phyloP scores from a whole-genome alignment of 805 yeast species.

The Martiniozyma abietophila region DNA sequence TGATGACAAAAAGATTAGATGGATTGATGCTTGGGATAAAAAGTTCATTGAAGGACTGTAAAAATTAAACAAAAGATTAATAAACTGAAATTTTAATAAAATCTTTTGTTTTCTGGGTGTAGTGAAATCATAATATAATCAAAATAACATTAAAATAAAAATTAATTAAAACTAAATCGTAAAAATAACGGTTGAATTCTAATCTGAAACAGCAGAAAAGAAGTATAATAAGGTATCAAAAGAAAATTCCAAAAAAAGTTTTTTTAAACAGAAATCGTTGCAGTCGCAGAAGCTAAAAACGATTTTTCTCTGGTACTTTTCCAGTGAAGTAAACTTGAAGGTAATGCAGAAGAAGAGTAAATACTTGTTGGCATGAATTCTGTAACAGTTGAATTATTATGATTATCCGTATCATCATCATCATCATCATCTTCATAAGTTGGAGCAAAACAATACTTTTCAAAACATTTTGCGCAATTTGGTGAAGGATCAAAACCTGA shows the following conservation, averaged over 20 bases:
- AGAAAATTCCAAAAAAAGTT: no score
- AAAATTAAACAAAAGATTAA: neutral
- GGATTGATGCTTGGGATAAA: conserved; percentile 46
- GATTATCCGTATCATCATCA: conserved; percentile 4
- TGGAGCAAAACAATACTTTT: conserved; percentile 47
- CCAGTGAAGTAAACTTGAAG: conserved; percentile 10
- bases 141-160: neutral
- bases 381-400: conserved; percentile 3
- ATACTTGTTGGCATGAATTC: conserved; percentile 13
- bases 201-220: no score
- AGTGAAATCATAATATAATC: neutral
- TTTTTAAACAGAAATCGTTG: no score
- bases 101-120: no score
- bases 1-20: conserved; percentile 45
- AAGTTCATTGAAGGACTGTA: conserved; percentile 29
- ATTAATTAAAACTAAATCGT: neutral
- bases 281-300: no score
- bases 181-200: conserved; percentile 1
- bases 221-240: no score
- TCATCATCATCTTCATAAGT: conserved; percentile 4
- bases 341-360: conserved; percentile 11
- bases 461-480: conserved; percentile 62
- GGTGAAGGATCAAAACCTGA: conserved; percentile 34
- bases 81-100: no score
- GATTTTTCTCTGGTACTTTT: conserved; percentile 7